phyloP scores from a whole-genome alignment of 495 filamentous ascomycete genomes.

The Penicillium atrosanguineum region DNA sequence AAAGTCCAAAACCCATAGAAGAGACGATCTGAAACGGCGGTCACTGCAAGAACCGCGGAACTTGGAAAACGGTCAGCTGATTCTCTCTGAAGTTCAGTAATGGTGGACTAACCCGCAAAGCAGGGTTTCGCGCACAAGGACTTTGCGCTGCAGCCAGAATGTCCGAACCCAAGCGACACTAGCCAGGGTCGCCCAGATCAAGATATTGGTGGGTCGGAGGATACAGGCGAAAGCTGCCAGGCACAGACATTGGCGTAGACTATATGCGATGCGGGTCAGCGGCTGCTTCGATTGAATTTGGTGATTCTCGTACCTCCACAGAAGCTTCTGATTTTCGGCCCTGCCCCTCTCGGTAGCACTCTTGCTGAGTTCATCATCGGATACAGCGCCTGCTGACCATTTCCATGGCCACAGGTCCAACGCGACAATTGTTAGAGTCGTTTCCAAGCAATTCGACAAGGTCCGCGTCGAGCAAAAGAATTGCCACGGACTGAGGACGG shows the following conservation, averaged over 20 bases:
- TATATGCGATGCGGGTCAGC: slow-evolving; percentile 21
- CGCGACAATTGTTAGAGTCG: slow-evolving; percentile 76
- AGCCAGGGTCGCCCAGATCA: slow-evolving; percentile 73
- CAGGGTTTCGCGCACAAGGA: slow-evolving; percentile 58
- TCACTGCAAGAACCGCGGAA: slow-evolving; percentile 56
- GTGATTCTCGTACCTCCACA: slow-evolving; percentile 8
- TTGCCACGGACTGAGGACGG: slow-evolving; percentile 86
- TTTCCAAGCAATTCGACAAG: slow-evolving; percentile 91
- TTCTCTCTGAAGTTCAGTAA: background rate
- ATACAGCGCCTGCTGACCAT: slow-evolving; percentile 36
- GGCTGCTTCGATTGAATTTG: background rate
- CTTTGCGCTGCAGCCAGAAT: slow-evolving; percentile 39
- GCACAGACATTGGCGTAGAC: slow-evolving; percentile 64
- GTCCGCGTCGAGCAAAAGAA: slow-evolving; percentile 94
- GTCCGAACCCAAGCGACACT: slow-evolving; percentile 44
- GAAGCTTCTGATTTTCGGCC: slow-evolving; percentile 5
- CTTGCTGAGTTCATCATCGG: slow-evolving; percentile 5
- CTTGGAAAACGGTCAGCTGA: slow-evolving; percentile 38
- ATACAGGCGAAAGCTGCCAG: slow-evolving; percentile 82
- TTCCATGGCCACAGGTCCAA: slow-evolving; percentile 87
- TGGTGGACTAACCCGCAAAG: slow-evolving; percentile 61
- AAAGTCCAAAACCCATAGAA: slow-evolving; percentile 91
- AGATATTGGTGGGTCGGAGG: slow-evolving; percentile 82
- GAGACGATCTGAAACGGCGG: slow-evolving; percentile 66
- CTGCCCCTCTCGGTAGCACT: slow-evolving; percentile 7